A percentile compares a stretch with the other conserved stretches of the same genome.
Evolutionary conservation across 2,329 filamentous ascomycete genomes (phyloP).

Genomic region (Leptographium radiaticola): DNA sequence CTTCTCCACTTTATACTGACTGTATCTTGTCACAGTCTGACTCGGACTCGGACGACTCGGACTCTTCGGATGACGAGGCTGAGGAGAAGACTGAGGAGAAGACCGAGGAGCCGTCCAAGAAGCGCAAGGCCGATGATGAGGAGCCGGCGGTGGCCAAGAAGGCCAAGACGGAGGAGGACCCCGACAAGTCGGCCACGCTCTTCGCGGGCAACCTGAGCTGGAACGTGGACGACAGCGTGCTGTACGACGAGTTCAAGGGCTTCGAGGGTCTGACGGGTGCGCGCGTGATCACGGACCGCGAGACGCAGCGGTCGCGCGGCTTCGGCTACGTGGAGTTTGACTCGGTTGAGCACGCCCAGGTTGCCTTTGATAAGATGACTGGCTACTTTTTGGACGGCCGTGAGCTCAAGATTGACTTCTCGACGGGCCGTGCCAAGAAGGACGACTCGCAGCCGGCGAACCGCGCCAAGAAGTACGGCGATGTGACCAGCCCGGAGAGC

Average conservation of each 20-base stretch:
- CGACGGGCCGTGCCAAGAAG: slow-evolving; percentile 17
- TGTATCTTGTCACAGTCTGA: slow-evolving; percentile 17
- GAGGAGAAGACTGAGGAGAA: slow-evolving; percentile 22
- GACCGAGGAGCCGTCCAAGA: slow-evolving; percentile 43
- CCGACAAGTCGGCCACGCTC: slow-evolving; percentile 46
- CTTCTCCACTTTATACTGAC: not conserved
- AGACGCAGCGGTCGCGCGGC: slow-evolving; percentile 71
- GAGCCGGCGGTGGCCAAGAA: slow-evolving; percentile 48
- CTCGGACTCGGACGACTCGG: slow-evolving; percentile 21
- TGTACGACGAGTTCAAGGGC: slow-evolving; percentile 68
- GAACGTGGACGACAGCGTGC: slow-evolving; percentile 75
- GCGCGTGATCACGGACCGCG: slow-evolving; percentile 74
- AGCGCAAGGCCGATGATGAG: slow-evolving; percentile 50
- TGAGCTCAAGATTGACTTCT: slow-evolving; percentile 27
- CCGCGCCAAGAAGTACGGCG: slow-evolving; percentile 59
- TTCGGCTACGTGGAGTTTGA: slow-evolving; percentile 90
- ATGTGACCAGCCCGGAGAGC: slow-evolving; percentile 64
- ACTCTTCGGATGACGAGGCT: slow-evolving; percentile 15
- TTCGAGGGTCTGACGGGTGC: slow-evolving; percentile 61
- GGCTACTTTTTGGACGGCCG: slow-evolving; percentile 23
- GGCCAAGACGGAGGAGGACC: slow-evolving; percentile 44
- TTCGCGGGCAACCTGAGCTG: slow-evolving; percentile 87
- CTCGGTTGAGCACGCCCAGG: slow-evolving; percentile 34
- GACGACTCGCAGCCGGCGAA: slow-evolving; percentile 42
- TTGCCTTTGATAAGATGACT: slow-evolving; percentile 25